phyloP scores from a whole-genome alignment of 768 basidiomycete species.

The Amanita thiersii region DNA sequence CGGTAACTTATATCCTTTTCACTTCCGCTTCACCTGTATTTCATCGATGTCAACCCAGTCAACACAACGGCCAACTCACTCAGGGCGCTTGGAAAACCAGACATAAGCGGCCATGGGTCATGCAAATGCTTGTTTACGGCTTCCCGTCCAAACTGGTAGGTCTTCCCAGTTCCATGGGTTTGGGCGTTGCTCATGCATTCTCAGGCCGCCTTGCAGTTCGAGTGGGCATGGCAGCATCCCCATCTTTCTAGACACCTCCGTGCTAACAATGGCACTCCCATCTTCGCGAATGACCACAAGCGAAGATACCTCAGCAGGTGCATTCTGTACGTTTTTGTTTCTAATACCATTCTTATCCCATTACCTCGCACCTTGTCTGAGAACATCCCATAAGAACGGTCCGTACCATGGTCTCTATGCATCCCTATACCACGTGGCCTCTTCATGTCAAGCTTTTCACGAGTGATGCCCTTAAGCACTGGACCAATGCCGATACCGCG shows the following conservation, averaged over 20 bases:
- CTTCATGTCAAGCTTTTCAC: constrained; percentile 73
- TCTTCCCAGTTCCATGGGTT: not conserved
- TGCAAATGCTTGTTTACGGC: constrained; percentile 82
- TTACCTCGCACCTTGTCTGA: constrained; percentile 3
- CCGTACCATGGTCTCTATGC: constrained; percentile 50
- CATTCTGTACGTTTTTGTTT: constrained; percentile 44
- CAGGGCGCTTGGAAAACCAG: constrained; percentile 66
- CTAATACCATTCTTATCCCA: constrained; percentile 3
- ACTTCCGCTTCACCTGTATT: constrained; percentile 1
- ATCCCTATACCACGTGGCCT: constrained; percentile 69
- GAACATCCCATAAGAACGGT: constrained; percentile 35
- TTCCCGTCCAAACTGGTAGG: constrained; percentile 62
- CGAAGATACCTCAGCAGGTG: constrained; percentile 31
- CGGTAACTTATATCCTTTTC: constrained; percentile 27
- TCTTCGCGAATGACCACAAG: constrained; percentile 25
- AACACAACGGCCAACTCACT: constrained; percentile 74
- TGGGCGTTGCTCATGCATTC: constrained; percentile 1
- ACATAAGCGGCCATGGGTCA: constrained; percentile 61
- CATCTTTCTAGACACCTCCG: constrained; percentile 59
- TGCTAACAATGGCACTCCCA: constrained; percentile 27
- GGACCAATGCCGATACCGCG: constrained; percentile 30
- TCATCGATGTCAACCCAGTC: constrained; percentile 28
- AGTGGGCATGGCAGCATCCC: constrained; percentile 86
- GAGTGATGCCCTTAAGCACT: constrained; percentile 45
- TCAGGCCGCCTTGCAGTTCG: constrained; percentile 68